Evolutionary conservation across 2,329 filamentous ascomycete species (phyloP), one percentile per base, ranked within the genome.

Genomic region (Ophiostoma montium): DNA sequence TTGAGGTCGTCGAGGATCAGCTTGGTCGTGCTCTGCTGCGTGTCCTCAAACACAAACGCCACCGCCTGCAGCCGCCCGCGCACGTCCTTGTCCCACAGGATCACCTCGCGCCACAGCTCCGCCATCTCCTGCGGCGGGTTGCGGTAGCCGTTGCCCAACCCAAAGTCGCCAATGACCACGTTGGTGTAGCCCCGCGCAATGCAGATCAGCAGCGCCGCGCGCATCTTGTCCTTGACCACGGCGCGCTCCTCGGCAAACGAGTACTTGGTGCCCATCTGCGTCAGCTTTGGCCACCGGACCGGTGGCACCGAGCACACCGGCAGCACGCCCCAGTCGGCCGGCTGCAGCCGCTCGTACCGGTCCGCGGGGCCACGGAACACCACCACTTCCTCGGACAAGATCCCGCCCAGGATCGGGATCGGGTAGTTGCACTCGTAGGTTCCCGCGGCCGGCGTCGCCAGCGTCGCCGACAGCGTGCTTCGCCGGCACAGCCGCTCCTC

Each of bases 301-400:
- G 84, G 82, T 19, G 81, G 75, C 18, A 87, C 79, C 2, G 82
- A 86, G 50, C 87, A 75, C n/a, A 88, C 80, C 10, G 83, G 82
- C 30, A 86, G 65, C 42, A 74, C 69, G 56, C 65, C 65, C 75
- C 74, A 83, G 43, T 63, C 59, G 23, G 69, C 62, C 38, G 72
- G 67, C 23, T 67, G 63, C 53, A 79, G 71, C 49, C 70, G 67
- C 54, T 77, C 70, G 59, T 85, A 85, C 48, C 71, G 70, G 55
- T 82, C 76, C 52, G 83, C 77, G 15, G 81, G 78, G 0, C 82
- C 82, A 38, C 84, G 78, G 60, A 84, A 87, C 13, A 88, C 76
- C 13, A 86, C 82, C 48, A 87, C 82, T 55, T 74, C 70, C 39
- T 78, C 75, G 2, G 82, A 86, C 57, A 83, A 78, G 49, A 88